Evolutionary conservation across 2,329 filamentous ascomycete species (phyloP), one percentile per base, ranked within the genome.

Genomic region (Epichloe brachyelytri): DNA sequence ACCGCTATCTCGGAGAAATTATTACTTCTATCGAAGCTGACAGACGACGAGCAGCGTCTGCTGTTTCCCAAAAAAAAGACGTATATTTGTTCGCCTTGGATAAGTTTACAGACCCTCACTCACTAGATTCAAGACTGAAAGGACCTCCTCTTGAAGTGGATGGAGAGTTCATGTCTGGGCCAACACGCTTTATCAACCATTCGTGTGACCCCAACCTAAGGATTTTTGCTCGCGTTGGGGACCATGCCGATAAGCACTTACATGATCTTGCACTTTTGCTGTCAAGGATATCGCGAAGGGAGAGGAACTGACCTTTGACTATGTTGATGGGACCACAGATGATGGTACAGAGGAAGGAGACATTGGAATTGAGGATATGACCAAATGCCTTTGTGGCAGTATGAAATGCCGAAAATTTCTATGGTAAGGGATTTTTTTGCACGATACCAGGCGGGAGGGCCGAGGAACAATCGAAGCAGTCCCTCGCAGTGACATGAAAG

Each of bases 171-270:
- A 80, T 83, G 71, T 86, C 86, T 1, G 86, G 86, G 0, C 85
- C 86, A 0, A 87, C 85, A 0, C 78, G 86, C 3, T 93, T 91
- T 65, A 85, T 91, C 63, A 93, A 93, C 59, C 87, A 93, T 63
- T 85, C 79, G 2, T 91, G 87, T 63, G 78, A 86, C 4, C 86
- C 87, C 0, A 91, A 90, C 60, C 76, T 88, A 60, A 75, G 84
- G 14, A 87, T 89, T 54, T 91, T 90, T 65, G 86, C 85, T 0
- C 80, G 88, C 1, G 84, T 86, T 1, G 86, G 85, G 48, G 86
- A 90, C 60, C 83, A 86, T 54, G 79, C 84, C 0, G 85, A 90
- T 59, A 80, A 81, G 53, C 76, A 80, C 45, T 74, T 90, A 6
- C 88, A 91, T 62, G 85, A 89, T 54, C 69, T 91, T 46, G 86